Evolutionary conservation across 371 early-diverging fungal species (phyloP).

Genomic region (Mucor mucedo): DNA sequence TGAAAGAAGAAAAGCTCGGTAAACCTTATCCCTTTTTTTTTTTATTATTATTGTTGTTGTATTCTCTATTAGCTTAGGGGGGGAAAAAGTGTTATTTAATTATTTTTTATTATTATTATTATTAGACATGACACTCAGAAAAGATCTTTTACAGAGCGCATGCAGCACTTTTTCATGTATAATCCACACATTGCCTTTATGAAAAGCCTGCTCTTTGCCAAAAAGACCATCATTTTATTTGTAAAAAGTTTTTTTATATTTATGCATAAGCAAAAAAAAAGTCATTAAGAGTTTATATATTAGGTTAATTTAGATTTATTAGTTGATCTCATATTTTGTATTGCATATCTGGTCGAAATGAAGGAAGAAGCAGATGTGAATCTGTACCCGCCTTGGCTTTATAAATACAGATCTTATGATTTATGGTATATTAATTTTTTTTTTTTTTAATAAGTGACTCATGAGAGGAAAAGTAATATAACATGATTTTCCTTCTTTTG

Average conservation of each 20-base stretch:
- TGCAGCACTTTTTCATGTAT: conserved; percentile 14
- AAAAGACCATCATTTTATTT: conserved; percentile 32
- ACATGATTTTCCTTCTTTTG: no score
- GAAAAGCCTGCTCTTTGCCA: conserved; percentile 25
- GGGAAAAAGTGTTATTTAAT: not conserved
- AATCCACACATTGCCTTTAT: conserved; percentile 16
- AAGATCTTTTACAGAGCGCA: conserved; percentile 5
- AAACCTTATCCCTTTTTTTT: not conserved
- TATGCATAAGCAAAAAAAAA: not conserved
- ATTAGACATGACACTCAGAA: conserved; percentile 11
- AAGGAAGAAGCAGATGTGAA: conserved; percentile 56
- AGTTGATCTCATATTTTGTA: conserved; percentile 67
- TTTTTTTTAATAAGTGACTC: conserved; percentile 2
- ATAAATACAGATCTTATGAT: conserved; percentile 57
- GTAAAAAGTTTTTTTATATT: conserved; percentile 5
- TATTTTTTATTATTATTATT: no score
- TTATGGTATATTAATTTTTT: conserved; percentile 42
- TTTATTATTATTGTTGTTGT: not conserved
- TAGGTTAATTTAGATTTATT: conserved; percentile 61
- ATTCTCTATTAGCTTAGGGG: not conserved
- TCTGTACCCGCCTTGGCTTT: conserved; percentile 63
- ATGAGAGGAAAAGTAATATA: no score
- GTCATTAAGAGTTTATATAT: not conserved
- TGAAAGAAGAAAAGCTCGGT: conserved; percentile 27
- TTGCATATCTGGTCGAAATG: conserved; percentile 70